A percentile compares a stretch with the other conserved stretches of the same genome.
phyloP scores from a whole-genome alignment of 1,139 yeast species.

The Yamadazyma siamensis region DNA sequence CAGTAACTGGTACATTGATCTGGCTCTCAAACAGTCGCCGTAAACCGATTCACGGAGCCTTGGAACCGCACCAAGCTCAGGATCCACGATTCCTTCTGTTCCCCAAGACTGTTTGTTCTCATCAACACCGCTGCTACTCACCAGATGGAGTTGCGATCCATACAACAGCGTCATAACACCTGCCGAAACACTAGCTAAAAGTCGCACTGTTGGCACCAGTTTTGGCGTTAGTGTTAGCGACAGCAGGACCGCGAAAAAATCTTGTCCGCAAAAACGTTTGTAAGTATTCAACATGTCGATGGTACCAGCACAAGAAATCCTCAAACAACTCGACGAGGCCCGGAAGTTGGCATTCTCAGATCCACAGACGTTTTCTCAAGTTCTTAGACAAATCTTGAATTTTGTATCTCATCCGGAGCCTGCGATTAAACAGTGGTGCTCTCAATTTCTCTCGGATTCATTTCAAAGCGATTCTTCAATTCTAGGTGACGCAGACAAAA shows the following conservation, averaged over 20 bases:
- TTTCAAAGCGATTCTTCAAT: slow-evolving; percentile 29
- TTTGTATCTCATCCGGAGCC: slow-evolving; percentile 33
- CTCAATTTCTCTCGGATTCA: slow-evolving; percentile 43
- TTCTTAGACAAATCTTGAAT: slow-evolving; percentile 49
- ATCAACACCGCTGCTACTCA: not conserved
- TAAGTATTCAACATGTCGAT: slow-evolving; percentile 11
- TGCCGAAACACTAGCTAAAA: too few relatives aligned
- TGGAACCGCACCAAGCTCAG: too few relatives aligned
- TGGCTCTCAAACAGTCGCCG: slow-evolving; percentile 9
- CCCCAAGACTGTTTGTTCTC: not conserved
- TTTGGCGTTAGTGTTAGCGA: too few relatives aligned
- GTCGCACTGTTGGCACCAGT: too few relatives aligned
- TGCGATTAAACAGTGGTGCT: slow-evolving; percentile 44
- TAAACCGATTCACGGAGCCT: slow-evolving; percentile 12
- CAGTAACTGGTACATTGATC: slow-evolving; percentile 10
- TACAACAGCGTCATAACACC: too few relatives aligned
- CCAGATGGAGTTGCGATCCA: slow-evolving; percentile 3
- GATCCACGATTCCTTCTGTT: slow-evolving; percentile 6
- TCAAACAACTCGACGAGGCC: slow-evolving; percentile 50
- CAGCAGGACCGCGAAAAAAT: too few relatives aligned
- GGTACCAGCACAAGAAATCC: slow-evolving; percentile 17
- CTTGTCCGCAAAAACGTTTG: too few relatives aligned
- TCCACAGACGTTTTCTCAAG: slow-evolving; percentile 49
- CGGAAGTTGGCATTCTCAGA: slow-evolving; percentile 45
- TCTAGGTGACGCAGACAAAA: slow-evolving; percentile 29